phyloP scores from a whole-genome alignment of 331 rosid genomes.

The Malus hybrid region DNA sequence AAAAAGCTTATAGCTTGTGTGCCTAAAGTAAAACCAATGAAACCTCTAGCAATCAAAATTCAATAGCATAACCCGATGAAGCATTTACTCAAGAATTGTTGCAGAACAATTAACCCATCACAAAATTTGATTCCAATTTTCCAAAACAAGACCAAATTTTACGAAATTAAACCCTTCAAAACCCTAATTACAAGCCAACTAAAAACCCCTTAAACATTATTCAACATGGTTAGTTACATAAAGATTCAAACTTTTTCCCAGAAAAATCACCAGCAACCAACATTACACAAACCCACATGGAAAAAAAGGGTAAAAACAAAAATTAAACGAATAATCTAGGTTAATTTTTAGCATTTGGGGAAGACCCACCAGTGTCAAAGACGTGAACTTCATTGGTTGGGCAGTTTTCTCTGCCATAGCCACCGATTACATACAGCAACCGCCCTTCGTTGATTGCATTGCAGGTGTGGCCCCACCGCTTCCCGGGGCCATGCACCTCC shows the following conservation, averaged over 20 bases:
- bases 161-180: slow-evolving; percentile 2
- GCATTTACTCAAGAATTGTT: slow-evolving; percentile 6
- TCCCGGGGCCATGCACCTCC: slow-evolving; percentile 70
- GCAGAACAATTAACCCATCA: neutral
- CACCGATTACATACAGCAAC: slow-evolving; percentile 81
- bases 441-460: slow-evolving; percentile 91
- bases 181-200: neutral
- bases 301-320: neutral
- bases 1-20: no score
- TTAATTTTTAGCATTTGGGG: neutral
- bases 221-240: neutral
- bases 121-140: neutral
- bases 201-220: neutral
- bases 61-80: neutral
- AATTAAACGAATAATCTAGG: neutral
- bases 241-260: slow-evolving; percentile 7
- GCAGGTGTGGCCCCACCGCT: slow-evolving; percentile 98
- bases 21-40: neutral
- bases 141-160: neutral
- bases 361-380: slow-evolving; percentile 68
- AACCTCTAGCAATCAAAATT: neutral
- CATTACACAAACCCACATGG: neutral
- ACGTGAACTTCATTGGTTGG: slow-evolving; percentile 93
- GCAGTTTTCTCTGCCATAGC: slow-evolving; percentile 91
- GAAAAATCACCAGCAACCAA: slow-evolving; percentile 14